These are phyloP conservation scores for Suillus weaverae DNA, from an alignment of 768 basidiomycete genomes.

Conservation along the genomic window DNA sequence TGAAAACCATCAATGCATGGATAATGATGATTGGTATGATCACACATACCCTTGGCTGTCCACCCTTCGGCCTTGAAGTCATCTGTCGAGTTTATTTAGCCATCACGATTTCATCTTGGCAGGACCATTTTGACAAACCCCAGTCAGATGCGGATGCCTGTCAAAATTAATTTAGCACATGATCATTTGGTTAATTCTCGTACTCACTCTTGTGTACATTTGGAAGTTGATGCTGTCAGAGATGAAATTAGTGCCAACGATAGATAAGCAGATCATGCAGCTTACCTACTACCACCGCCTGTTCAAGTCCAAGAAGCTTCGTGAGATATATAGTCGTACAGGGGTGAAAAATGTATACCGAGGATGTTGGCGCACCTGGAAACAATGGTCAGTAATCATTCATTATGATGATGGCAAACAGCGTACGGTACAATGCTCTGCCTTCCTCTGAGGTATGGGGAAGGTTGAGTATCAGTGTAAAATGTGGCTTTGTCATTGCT, in stretches of 20 bases:
- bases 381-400: background rate
- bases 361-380: conserved; percentile 65
- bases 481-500: conserved; percentile 78
- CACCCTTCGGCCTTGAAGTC: conserved; percentile 74
- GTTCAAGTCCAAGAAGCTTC: background rate
- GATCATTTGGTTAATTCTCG: background rate
- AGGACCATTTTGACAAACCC: conserved; percentile 41
- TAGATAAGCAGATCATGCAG: background rate
- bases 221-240: conserved; percentile 67
- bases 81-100: conserved; percentile 38
- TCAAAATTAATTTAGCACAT: conserved; percentile 1
- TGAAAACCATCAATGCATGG: conserved; percentile 3
- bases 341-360: conserved; percentile 31
- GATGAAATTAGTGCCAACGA: conserved; percentile 4
- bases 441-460: conserved; percentile 59
- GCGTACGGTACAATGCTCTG: conserved; percentile 67
- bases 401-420: background rate
- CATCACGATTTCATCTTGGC: background rate
- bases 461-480: conserved; percentile 61
- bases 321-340: background rate
- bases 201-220: conserved; percentile 66
- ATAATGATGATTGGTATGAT: background rate
- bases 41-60: conserved; percentile 54
- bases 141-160: conserved; percentile 71
- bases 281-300: conserved; percentile 59